Conservation (phyloP, 2,329 filamentous ascomycete species). For the Aureobasidium uvarum region DNA sequence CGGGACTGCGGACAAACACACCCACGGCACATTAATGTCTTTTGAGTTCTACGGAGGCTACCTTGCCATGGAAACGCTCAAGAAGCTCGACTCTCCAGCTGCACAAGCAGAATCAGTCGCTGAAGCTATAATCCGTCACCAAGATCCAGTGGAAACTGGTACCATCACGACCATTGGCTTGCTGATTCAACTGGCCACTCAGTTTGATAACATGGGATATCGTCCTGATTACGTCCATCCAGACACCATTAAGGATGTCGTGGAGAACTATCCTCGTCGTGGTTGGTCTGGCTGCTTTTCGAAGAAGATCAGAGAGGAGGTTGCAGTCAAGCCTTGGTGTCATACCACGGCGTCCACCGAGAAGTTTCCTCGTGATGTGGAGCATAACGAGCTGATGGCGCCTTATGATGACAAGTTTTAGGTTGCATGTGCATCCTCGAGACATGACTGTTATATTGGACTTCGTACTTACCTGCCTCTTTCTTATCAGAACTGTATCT, state of each 20-base stretch:
- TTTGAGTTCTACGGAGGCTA: conserved; percentile 70
- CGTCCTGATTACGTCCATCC: conserved; percentile 32
- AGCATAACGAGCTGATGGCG: conserved; percentile 34
- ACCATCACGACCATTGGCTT: conserved; percentile 34
- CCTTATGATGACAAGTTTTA: conserved; percentile 30
- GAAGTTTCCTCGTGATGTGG: conserved; percentile 34
- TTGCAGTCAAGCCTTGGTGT: conserved; percentile 35
- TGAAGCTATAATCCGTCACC: conserved; percentile 70
- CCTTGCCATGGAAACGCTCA: conserved; percentile 57
- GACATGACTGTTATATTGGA: not conserved
- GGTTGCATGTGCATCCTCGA: not conserved
- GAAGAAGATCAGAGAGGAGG: conserved; percentile 32
- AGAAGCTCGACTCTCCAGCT: conserved; percentile 45
- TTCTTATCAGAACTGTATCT: too few species aligned
- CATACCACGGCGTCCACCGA: conserved; percentile 28
- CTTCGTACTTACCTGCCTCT: not conserved
- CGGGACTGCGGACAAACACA: conserved; percentile 60
- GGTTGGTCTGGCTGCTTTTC: conserved; percentile 36
- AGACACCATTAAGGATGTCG: conserved; percentile 33
- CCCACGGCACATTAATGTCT: conserved; percentile 59
- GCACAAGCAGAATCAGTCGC: conserved; percentile 66
- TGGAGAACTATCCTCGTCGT: conserved; percentile 32
- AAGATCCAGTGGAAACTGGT: conserved; percentile 49
- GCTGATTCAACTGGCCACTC: conserved; percentile 34
- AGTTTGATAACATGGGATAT: conserved; percentile 36